phyloP scores from a whole-genome alignment of 176 grass and related monocot species.

The Alloteropsis semialata region DNA sequence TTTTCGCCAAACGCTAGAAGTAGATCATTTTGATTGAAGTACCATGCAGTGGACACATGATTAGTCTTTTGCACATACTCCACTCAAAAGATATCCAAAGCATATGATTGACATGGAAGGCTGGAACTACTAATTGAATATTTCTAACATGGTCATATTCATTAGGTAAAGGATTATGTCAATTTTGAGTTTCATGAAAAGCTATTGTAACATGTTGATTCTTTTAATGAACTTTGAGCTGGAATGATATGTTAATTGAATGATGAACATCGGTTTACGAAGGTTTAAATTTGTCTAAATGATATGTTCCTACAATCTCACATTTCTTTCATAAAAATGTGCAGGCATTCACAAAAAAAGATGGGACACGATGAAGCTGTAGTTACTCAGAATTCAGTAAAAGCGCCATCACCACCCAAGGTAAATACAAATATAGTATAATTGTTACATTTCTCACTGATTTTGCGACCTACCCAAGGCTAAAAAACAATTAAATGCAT shows the following conservation, averaged over 20 bases:
- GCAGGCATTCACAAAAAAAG: constrained; percentile 17
- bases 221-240: neutral
- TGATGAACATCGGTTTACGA: neutral
- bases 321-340: constrained; percentile 6
- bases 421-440: constrained; percentile 29
- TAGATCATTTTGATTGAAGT: neutral
- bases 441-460: neutral
- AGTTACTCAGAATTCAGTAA: constrained; percentile 55
- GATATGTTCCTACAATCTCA: constrained; percentile 6
- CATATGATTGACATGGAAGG: neutral
- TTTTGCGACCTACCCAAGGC: neutral
- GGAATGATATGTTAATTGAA: neutral
- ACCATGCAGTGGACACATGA: neutral
- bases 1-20: neutral
- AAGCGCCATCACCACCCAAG: constrained; percentile 62
- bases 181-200: neutral
- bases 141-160: neutral
- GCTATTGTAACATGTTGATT: neutral
- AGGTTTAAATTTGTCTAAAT: neutral
- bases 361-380: constrained; percentile 72
- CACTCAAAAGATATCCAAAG: neutral
- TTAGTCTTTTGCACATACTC: neutral
- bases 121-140: neutral
- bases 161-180: neutral
- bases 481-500: neutral